Evolutionary conservation across 164 flowering plant genomes (phyloP).

Genomic region (Magnolia sinica): DNA sequence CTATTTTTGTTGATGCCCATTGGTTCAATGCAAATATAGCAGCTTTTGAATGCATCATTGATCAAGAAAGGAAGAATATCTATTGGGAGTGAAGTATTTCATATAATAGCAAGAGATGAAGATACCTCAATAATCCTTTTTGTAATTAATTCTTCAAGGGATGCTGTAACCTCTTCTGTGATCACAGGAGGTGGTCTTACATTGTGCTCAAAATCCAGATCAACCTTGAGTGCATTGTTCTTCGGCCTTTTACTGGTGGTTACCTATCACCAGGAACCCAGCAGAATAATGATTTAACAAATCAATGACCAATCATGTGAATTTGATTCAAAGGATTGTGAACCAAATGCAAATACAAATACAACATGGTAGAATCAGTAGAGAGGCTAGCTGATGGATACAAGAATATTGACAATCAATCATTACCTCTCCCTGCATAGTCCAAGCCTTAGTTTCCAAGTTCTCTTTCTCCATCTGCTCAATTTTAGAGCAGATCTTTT

Average conservation of each 20-base stretch:
- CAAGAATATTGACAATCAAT: background rate
- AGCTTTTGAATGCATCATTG: too few relatives aligned
- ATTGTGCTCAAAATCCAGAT: too few relatives aligned
- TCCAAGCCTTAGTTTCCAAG: slow-evolving; percentile 80
- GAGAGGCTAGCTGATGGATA: background rate
- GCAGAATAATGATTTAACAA: background rate
- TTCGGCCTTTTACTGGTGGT: slow-evolving; percentile 77
- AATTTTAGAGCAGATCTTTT: slow-evolving; percentile 51
- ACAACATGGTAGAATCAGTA: background rate
- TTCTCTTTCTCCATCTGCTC: slow-evolving; percentile 77
- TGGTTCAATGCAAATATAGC: too few relatives aligned
- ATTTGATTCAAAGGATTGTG: background rate
- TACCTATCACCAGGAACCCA: slow-evolving; percentile 41
- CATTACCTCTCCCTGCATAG: slow-evolving; percentile 91
- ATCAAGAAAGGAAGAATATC: too few relatives aligned
- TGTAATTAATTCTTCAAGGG: too few relatives aligned
- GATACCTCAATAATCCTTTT: too few relatives aligned
- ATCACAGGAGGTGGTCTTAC: too few relatives aligned
- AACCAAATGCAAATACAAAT: too few relatives aligned
- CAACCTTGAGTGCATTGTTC: slow-evolving; percentile 93
- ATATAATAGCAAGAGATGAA: too few relatives aligned
- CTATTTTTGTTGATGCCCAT: too few relatives aligned
- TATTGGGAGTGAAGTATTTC: too few relatives aligned
- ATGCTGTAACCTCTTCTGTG: too few relatives aligned
- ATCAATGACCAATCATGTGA: background rate